Conservation (phyloP, 2,329 filamentous ascomycete genomes). For the Alternaria arborescens region DNA sequence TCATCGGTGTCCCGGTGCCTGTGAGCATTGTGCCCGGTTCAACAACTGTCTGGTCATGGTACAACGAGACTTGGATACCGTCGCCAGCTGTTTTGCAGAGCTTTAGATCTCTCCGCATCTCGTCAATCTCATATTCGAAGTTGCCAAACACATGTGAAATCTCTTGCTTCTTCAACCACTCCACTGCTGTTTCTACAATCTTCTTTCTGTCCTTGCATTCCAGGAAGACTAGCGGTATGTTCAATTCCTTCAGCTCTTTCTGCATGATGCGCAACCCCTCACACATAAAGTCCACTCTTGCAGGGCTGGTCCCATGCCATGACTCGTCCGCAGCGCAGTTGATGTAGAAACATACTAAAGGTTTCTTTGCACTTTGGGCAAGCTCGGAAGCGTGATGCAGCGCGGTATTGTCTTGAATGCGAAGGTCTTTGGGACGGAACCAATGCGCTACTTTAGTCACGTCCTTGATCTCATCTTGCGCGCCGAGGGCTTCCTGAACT, state of each 20-base stretch:
- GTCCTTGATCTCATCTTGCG: constrained; percentile 50
- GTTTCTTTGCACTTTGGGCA: constrained; percentile 54
- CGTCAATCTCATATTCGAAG: constrained; percentile 58
- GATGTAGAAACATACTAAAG: constrained; percentile 58
- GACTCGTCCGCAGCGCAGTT: constrained; percentile 58
- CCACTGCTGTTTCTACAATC: constrained; percentile 53
- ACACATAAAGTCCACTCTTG: constrained; percentile 59
- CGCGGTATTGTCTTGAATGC: constrained; percentile 60
- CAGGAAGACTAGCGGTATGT: constrained; percentile 60
- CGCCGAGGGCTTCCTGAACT: constrained; percentile 51
- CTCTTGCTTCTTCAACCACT: constrained; percentile 56
- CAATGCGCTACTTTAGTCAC: constrained; percentile 58
- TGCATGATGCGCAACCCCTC: constrained; percentile 57
- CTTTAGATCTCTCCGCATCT: constrained; percentile 57
- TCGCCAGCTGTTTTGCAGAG: constrained; percentile 50
- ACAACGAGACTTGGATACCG: constrained; percentile 53
- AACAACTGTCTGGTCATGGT: constrained; percentile 61
- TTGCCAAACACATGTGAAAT: constrained; percentile 60
- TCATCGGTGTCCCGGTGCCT: constrained; percentile 57
- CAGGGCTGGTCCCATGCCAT: constrained; percentile 61
- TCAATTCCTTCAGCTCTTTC: constrained; percentile 56
- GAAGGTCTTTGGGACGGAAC: constrained; percentile 62
- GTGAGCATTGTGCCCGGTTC: constrained; percentile 57
- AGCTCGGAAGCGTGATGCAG: constrained; percentile 58
- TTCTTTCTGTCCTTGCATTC: constrained; percentile 54